phyloP scores from a whole-genome alignment of 345 rosid species.

The Citrus inodora region DNA sequence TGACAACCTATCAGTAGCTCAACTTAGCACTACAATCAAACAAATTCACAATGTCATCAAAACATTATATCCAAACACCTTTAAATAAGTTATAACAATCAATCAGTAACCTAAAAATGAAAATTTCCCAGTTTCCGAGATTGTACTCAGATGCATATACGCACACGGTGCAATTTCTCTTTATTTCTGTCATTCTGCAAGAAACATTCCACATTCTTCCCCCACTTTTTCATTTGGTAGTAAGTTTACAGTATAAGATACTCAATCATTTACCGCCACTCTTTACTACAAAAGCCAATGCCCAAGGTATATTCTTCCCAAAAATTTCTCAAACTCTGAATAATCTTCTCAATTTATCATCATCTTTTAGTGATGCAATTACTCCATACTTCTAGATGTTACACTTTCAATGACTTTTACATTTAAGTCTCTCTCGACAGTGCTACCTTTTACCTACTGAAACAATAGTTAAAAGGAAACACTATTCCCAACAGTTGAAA shows the following conservation, averaged over 20 bases:
- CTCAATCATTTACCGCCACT: not conserved
- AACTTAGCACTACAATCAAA: constrained; percentile 3
- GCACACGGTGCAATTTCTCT: not conserved
- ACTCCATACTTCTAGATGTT: not conserved
- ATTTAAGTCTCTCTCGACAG: not conserved
- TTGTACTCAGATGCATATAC: not conserved
- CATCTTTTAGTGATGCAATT: not conserved
- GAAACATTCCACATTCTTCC: not conserved
- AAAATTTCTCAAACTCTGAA: not conserved
- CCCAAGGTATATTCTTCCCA: not conserved
- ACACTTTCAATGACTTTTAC: not conserved
- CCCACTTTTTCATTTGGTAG: not conserved
- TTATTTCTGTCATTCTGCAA: not conserved
- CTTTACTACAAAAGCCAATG: not conserved
- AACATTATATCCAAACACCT: not conserved
- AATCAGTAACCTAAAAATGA: not conserved
- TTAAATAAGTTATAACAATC: not conserved
- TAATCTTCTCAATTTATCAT: not conserved
- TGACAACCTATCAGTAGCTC: not conserved
- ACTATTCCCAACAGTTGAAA: not conserved
- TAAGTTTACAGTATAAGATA: not conserved
- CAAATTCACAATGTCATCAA: not conserved
- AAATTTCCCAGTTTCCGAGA: not conserved
- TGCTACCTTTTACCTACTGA: not conserved
- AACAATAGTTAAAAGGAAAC: not conserved